phyloP scores from a whole-genome alignment of 805 yeast species.

The Suhomyces faveliae region DNA sequence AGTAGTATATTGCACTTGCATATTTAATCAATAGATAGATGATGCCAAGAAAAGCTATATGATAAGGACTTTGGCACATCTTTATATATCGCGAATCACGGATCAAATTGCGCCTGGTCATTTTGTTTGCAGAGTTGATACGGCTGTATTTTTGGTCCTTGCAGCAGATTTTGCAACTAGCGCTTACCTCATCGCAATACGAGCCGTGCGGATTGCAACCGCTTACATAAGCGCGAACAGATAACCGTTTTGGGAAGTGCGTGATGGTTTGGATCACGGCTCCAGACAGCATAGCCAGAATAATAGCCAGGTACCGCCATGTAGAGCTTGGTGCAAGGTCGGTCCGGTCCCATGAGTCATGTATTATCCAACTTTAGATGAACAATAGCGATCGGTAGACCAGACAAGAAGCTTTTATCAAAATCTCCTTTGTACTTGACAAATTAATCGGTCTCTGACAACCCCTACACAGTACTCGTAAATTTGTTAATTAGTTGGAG shows the following conservation, averaged over 20 bases:
- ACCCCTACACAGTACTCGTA: no score
- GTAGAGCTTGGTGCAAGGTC: background rate
- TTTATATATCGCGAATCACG: background rate
- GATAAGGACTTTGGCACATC: background rate
- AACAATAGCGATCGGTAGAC: background rate
- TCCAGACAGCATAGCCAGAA: background rate
- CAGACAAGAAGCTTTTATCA: background rate
- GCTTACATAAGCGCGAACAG: background rate
- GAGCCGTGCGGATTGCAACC: background rate
- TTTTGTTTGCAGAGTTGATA: background rate
- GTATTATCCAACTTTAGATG: background rate
- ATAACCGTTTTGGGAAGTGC: background rate
- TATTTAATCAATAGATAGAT: background rate
- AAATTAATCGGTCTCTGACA: no score
- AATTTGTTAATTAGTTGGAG: no score
- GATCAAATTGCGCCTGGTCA: background rate
- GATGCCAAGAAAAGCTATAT: background rate
- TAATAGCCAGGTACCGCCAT: background rate
- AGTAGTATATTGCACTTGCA: conserved; percentile 5
- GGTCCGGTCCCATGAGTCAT: background rate
- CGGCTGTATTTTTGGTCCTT: background rate
- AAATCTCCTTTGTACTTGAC: no score
- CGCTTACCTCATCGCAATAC: background rate
- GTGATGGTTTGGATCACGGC: background rate
- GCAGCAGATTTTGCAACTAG: background rate